Percentiles rank a stretch among this genome's conserved stretches.
Conservation (phyloP, 192 early-diverging fungal genomes). For the Coemansia sp. region DNA sequence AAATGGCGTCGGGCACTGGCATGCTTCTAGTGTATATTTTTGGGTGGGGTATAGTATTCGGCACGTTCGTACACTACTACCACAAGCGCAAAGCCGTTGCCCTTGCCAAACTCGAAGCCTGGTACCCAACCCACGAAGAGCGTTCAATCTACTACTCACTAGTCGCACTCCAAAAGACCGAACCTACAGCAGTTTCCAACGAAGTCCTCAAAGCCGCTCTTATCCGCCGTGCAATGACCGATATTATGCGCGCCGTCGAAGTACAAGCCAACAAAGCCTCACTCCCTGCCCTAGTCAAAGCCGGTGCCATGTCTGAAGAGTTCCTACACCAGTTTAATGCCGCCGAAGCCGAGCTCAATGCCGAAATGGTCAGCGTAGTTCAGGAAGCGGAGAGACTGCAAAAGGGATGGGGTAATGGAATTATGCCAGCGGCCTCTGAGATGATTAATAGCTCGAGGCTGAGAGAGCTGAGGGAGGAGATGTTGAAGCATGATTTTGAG, state of each 20-base stretch:
- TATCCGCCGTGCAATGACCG: slow-evolving; percentile 79
- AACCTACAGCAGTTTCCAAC: slow-evolving; percentile 57
- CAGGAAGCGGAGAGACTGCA: slow-evolving; percentile 81
- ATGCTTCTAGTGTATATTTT: slow-evolving; percentile 57
- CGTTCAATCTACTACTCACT: slow-evolving; percentile 70
- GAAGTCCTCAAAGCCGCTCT: slow-evolving; percentile 73
- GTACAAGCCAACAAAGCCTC: slow-evolving; percentile 81
- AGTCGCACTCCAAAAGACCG: slow-evolving; percentile 54
- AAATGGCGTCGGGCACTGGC: slow-evolving; percentile 54
- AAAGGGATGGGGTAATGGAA: slow-evolving; percentile 80
- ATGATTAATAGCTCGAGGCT: slow-evolving; percentile 71
- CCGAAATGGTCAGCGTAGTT: slow-evolving; percentile 78
- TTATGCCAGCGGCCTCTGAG: slow-evolving; percentile 81
- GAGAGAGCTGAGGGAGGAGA: slow-evolving; percentile 54
- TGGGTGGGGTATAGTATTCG: slow-evolving; percentile 58
- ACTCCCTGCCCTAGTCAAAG: slow-evolving; percentile 71
- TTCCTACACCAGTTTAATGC: slow-evolving; percentile 72
- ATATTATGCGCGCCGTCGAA: slow-evolving; percentile 71
- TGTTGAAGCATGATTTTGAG: slow-evolving; percentile 48
- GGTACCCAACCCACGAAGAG: slow-evolving; percentile 68
- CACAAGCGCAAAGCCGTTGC: slow-evolving; percentile 57
- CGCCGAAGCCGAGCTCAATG: slow-evolving; percentile 79
- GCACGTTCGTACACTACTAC: slow-evolving; percentile 60
- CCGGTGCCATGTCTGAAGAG: slow-evolving; percentile 83
- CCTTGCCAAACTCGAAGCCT: slow-evolving; percentile 61